phyloP scores from a whole-genome alignment of 2,329 filamentous ascomycete genomes.

The Sporothrix euskadiensis region DNA sequence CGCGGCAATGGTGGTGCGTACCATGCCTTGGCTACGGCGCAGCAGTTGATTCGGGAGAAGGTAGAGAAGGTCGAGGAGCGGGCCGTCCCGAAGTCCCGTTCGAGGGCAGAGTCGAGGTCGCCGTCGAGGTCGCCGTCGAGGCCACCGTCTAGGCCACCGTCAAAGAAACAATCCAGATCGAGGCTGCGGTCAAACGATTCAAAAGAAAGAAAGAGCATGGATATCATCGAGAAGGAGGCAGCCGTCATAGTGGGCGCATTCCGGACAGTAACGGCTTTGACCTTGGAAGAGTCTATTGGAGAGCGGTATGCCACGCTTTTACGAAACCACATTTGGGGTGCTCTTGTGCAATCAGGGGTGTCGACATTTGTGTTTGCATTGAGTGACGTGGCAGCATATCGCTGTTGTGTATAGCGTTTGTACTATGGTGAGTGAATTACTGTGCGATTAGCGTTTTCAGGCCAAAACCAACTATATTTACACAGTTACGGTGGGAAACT shows the following conservation, averaged over 20 bases:
- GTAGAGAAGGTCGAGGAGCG: background rate
- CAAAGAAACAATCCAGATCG: background rate
- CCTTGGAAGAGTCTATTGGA: too few species aligned
- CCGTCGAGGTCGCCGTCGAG: background rate
- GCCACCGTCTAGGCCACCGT: background rate
- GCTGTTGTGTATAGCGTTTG: conserved; percentile 62
- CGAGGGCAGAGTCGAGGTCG: background rate
- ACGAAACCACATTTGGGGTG: conserved; percentile 62
- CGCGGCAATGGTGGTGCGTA: conserved; percentile 64
- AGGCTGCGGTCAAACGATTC: conserved; percentile 18
- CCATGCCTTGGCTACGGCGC: conserved; percentile 64
- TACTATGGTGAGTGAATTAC: conserved; percentile 51
- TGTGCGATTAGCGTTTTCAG: background rate
- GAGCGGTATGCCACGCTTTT: too few species aligned
- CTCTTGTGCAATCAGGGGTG: conserved; percentile 62
- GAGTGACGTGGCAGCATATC: conserved; percentile 68
- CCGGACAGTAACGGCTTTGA: too few species aligned
- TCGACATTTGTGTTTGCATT: conserved; percentile 67
- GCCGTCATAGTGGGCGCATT: too few species aligned
- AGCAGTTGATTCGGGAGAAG: conserved; percentile 50
- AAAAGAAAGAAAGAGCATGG: conserved; percentile 46
- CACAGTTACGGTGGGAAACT: conserved; percentile 37
- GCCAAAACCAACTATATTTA: background rate
- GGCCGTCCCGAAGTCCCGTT: background rate
- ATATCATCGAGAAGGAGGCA: conserved; percentile 35